Percentiles rank a stretch among this genome's conserved stretches.
Evolutionary conservation across 75 land plant species (phyloP).

Genomic region (Pseudotsuga menziesii): DNA sequence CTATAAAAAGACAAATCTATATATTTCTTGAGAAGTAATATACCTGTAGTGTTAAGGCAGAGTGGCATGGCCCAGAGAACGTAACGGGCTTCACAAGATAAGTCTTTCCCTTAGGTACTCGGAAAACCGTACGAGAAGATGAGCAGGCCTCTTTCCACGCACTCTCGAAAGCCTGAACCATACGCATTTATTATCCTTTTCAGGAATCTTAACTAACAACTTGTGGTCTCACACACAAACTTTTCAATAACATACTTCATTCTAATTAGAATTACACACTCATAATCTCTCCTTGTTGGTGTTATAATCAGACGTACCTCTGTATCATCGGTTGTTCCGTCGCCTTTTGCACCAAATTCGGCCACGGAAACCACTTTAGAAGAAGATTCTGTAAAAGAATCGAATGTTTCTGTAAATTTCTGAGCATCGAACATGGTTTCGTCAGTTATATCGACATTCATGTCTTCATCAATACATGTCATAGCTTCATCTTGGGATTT

Average conservation of each 20-base stretch:
- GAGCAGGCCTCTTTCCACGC: conserved; percentile 56
- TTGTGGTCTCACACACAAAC: neutral
- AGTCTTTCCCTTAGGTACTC: conserved; percentile 26
- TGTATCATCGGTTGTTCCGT: conserved; percentile 68
- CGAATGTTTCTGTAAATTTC: neutral
- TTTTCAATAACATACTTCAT: neutral
- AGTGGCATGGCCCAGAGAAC: conserved; percentile 28
- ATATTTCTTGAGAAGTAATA: neutral
- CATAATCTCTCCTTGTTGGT: neutral
- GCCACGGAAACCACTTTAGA: conserved; percentile 25
- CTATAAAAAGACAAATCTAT: neutral
- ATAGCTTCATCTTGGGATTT: neutral
- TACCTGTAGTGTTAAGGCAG: conserved; percentile 14
- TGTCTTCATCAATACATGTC: neutral
- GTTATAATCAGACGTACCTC: conserved; percentile 41
- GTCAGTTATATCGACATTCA: neutral
- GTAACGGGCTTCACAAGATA: conserved; percentile 18
- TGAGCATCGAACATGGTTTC: neutral
- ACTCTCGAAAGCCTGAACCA: conserved; percentile 40
- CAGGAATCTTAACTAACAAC: neutral
- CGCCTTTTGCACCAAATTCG: conserved; percentile 70
- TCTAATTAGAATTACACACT: neutral
- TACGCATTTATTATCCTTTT: neutral
- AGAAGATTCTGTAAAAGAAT: neutral
- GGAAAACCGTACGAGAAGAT: conserved; percentile 15